phyloP scores from a whole-genome alignment of 352 stramenopile species.

The Pythium monospermum region DNA sequence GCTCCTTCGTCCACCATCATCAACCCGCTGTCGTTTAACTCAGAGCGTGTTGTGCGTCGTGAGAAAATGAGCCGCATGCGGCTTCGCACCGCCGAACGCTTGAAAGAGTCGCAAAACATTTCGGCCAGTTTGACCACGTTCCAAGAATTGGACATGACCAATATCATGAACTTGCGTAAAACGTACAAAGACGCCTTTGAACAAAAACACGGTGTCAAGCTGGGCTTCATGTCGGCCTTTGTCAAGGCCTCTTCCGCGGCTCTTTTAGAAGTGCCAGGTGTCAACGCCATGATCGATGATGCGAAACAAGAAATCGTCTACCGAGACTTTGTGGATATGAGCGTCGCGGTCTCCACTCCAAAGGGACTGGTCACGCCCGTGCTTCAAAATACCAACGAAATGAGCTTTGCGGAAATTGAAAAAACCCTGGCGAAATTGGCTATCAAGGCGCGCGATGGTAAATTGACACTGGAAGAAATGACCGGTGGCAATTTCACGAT shows the following conservation, averaged over 20 bases:
- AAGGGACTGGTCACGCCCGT: constrained; percentile 98
- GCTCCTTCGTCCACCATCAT: constrained; percentile 21
- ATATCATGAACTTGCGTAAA: constrained; percentile 92
- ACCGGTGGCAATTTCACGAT: constrained; percentile 98
- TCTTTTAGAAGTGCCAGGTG: constrained; percentile 91
- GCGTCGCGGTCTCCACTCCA: constrained; percentile 95
- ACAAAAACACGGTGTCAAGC: constrained; percentile 97
- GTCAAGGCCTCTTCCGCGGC: constrained; percentile 94
- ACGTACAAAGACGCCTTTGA: constrained; percentile 96
- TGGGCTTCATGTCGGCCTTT: constrained; percentile 99
- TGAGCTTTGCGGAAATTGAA: constrained; percentile 98
- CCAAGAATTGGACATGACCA: constrained; percentile 98
- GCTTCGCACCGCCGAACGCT: constrained; percentile 92
- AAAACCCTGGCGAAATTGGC: constrained; percentile 94
- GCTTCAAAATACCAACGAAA: constrained; percentile 96
- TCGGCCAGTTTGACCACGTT: constrained; percentile 98
- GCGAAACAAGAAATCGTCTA: constrained; percentile 98
- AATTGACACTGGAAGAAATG: constrained; percentile 91
- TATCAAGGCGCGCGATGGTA: constrained; percentile 59
- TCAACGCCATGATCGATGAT: constrained; percentile 99
- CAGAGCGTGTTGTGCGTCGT: constrained; percentile 49
- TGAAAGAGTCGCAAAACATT: constrained; percentile 99
- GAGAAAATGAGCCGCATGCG: constrained; percentile 99
- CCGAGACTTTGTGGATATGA: constrained; percentile 98
- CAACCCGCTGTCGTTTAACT: constrained; percentile 45